A percentile compares a stretch with the other conserved stretches of the same genome.
Evolutionary conservation across 768 basidiomycete species (phyloP).

Genomic region (Nidula microcarpa): DNA sequence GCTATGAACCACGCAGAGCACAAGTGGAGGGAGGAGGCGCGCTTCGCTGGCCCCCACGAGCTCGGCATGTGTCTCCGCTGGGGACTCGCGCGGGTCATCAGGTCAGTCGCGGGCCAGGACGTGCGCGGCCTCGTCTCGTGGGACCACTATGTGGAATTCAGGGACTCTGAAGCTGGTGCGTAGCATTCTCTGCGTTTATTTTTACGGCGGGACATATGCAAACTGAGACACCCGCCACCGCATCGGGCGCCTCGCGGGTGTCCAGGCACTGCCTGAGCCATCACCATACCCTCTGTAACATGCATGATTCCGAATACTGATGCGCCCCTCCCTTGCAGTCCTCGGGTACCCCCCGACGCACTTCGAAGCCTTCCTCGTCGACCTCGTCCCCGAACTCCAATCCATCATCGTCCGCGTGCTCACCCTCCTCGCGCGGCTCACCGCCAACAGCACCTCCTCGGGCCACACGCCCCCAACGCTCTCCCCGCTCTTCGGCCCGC

Average conservation of each 20-base stretch:
- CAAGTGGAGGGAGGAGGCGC: conserved; percentile 76
- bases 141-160: conserved; percentile 81
- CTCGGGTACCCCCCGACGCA: conserved; percentile 67
- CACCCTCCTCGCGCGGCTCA: conserved; percentile 76
- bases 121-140: conserved; percentile 84
- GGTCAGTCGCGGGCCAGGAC: conserved; percentile 65
- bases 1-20: conserved; percentile 40
- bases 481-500: conserved; percentile 84
- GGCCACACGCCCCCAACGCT: conserved; percentile 91
- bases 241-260: too few species aligned
- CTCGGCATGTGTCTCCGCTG: conserved; percentile 91
- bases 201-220: too few species aligned
- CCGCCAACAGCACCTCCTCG: conserved; percentile 78
- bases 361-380: conserved; percentile 65
- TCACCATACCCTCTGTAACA: neutral
- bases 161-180: conserved; percentile 79
- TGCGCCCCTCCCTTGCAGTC: conserved; percentile 30
- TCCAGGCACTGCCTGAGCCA: too few species aligned
- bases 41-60: conserved; percentile 82
- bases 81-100: conserved; percentile 79
- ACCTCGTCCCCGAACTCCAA: conserved; percentile 50
- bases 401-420: conserved; percentile 67
- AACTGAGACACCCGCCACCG: too few species aligned
- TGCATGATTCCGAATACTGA: conserved; percentile 4
- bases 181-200: conserved; percentile 4